phyloP scores from a whole-genome alignment of 139 green algal genomes.

The Penium margaritaceum region DNA sequence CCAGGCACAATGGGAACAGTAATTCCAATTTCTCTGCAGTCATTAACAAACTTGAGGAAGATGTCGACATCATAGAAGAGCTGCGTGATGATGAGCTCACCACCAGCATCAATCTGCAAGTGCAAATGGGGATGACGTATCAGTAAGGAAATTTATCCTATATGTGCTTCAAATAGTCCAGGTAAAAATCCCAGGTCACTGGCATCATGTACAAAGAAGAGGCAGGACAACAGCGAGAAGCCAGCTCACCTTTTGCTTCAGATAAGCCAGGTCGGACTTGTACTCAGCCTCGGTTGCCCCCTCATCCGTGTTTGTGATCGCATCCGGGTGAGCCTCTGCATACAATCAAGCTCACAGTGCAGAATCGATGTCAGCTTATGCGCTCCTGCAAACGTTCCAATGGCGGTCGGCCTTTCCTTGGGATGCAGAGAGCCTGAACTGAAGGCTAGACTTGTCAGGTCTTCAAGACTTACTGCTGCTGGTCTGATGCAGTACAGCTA shows the following conservation, averaged over 20 bases:
- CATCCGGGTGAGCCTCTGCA: conserved; percentile 83
- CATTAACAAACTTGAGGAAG: conserved; percentile 74
- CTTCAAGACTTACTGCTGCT: no score
- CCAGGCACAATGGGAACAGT: conserved; percentile 82
- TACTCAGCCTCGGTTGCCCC: conserved; percentile 75
- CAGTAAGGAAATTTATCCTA: background rate
- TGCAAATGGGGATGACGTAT: background rate
- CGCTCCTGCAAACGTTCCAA: no score
- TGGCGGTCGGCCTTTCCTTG: no score
- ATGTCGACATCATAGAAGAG: conserved; percentile 88
- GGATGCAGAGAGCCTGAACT: no score
- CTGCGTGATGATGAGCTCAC: conserved; percentile 82
- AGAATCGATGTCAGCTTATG: no score
- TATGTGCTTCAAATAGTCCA: background rate
- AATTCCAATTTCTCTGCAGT: conserved; percentile 73
- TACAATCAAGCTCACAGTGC: no score
- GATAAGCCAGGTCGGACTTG: conserved; percentile 75
- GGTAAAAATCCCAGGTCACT: background rate
- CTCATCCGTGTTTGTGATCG: conserved; percentile 73
- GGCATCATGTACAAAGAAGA: background rate
- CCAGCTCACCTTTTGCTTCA: conserved; percentile 86
- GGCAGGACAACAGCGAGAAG: no score
- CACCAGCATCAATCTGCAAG: conserved; percentile 72
- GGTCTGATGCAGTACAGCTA: no score
- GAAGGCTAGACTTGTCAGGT: no score